These are phyloP conservation scores for Heracleum sosnowskyi DNA, from an alignment of 129 eudicot genomes.

Conservation along the genomic window DNA sequence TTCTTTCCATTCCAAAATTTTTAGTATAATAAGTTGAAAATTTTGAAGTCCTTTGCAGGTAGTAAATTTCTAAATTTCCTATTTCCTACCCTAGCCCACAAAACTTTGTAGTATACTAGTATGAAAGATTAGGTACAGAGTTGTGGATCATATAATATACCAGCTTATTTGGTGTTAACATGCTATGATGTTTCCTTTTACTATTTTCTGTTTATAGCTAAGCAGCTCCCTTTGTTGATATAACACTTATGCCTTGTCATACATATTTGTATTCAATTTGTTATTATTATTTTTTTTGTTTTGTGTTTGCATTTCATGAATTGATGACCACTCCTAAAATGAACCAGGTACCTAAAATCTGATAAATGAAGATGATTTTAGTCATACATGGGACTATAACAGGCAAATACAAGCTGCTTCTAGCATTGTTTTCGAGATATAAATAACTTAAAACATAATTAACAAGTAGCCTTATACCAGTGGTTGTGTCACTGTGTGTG, in stretches of 20 bases:
- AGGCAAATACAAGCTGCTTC: no score
- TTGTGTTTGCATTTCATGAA: background rate
- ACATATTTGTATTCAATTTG: background rate
- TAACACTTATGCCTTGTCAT: background rate
- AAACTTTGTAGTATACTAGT: background rate
- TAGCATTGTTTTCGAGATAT: no score
- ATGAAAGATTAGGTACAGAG: background rate
- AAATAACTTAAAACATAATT: no score
- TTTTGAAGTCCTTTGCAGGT: background rate
- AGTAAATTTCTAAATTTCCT: background rate
- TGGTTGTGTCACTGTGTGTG: no score
- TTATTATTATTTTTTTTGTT: background rate
- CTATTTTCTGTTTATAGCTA: background rate
- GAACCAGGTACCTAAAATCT: no score
- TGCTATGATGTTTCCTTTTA: background rate
- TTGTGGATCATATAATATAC: background rate
- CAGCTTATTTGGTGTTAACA: background rate
- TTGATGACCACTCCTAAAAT: background rate
- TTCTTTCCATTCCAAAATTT: background rate
- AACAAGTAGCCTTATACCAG: no score
- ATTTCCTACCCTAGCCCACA: background rate
- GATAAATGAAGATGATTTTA: no score
- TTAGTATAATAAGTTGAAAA: background rate
- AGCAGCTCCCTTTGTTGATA: background rate
- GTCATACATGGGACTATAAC: no score